Percentiles rank a stretch among this genome's conserved stretches.
phyloP scores from a whole-genome alignment of 495 filamentous ascomycete species.

The Cairneyella variabilis region DNA sequence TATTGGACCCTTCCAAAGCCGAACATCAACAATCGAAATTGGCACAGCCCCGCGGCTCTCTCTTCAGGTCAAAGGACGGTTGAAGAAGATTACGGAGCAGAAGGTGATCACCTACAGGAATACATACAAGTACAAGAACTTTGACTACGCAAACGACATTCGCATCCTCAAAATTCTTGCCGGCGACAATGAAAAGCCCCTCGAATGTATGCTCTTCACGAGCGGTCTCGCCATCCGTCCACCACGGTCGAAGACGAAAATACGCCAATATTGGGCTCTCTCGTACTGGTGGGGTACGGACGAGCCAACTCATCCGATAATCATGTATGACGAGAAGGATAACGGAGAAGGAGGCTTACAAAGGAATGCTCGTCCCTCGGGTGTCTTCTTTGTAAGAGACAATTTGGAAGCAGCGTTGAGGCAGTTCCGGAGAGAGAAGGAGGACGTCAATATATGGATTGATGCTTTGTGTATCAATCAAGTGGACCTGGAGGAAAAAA shows the following conservation, averaged over 20 bases:
- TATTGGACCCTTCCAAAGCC: no score
- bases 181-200: neutral
- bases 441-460: constrained; percentile 5
- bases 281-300: neutral
- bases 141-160: neutral
- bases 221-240: neutral
- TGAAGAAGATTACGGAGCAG: no score
- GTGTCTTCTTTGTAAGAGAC: neutral
- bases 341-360: neutral
- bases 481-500: constrained; percentile 2
- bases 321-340: neutral
- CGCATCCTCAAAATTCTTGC: constrained; percentile 2
- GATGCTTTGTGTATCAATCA: constrained; percentile 12
- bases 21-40: no score
- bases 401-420: constrained; percentile 1
- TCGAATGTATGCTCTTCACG: constrained; percentile 7
- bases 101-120: no score
- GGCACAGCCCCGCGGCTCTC: no score
- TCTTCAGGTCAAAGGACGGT: no score
- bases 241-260: neutral
- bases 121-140: constrained; percentile 3
- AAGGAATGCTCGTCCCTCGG: neutral
- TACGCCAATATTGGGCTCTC: neutral
- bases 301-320: neutral
- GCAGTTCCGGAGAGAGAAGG: constrained; percentile 5